Evolutionary conservation across 305 asterid genomes (phyloP).

Genomic region (Fraxinus paxiana): DNA sequence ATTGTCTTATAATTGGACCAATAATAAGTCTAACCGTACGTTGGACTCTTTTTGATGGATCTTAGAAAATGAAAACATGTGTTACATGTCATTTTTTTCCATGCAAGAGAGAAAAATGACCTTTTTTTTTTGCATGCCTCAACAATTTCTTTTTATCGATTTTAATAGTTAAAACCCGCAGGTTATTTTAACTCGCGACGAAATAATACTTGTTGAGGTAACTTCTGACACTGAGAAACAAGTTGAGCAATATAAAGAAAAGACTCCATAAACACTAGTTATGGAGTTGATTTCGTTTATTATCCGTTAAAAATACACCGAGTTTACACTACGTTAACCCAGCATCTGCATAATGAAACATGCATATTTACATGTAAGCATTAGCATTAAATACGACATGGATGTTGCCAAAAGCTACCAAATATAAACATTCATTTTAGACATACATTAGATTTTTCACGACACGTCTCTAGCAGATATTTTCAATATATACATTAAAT

Average conservation of each 20-base stretch:
- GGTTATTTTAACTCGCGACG: not conserved
- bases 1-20: not conserved
- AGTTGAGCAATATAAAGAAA: not conserved
- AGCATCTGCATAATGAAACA: not conserved
- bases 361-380: not conserved
- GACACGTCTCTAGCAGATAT: not conserved
- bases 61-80: not conserved
- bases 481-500: not conserved
- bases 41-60: not conserved
- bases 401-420: not conserved
- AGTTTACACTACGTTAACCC: not conserved
- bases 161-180: too few species aligned
- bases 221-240: not conserved
- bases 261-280: not conserved
- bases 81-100: not conserved
- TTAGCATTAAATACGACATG: not conserved
- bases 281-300: not conserved
- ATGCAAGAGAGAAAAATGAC: not conserved
- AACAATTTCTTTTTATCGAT: too few species aligned
- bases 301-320: not conserved
- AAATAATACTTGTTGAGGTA: not conserved
- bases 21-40: not conserved
- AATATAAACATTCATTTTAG: not conserved
- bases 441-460: not conserved
- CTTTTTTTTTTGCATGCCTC: not conserved